Evolutionary conservation across 2,329 filamentous ascomycete genomes (phyloP).

Genomic region (Monosporascus sp.): DNA sequence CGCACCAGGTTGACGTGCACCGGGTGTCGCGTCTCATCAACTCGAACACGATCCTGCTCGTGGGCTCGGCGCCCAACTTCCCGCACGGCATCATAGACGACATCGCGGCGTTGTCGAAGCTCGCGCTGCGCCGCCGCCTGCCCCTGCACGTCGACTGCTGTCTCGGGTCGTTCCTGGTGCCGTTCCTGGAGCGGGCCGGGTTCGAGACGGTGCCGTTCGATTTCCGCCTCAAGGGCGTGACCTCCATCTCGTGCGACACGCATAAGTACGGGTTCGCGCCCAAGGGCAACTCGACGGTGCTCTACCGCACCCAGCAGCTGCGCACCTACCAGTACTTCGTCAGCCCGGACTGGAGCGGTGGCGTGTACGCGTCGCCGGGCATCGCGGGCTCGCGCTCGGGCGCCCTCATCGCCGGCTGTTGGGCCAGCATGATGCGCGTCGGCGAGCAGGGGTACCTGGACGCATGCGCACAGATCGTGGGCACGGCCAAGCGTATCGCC

Average conservation of each 20-base stretch:
- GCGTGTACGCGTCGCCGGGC: conserved; percentile 89
- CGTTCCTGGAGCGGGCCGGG: conserved; percentile 87
- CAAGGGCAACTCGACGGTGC: conserved; percentile 89
- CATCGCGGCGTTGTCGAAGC: conserved; percentile 75
- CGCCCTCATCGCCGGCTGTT: conserved; percentile 91
- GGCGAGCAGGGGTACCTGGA: conserved; percentile 86
- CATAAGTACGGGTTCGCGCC: conserved; percentile 99
- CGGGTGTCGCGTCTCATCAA: conserved; percentile 83
- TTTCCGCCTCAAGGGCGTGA: conserved; percentile 90
- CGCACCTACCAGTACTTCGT: conserved; percentile 95
- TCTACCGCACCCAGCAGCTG: conserved; percentile 77
- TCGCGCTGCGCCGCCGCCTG: conserved; percentile 73
- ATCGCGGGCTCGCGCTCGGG: conserved; percentile 90
- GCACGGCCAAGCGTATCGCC: conserved; percentile 76
- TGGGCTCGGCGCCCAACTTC: conserved; percentile 95
- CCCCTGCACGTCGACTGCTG: conserved; percentile 97
- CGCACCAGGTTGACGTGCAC: conserved; percentile 76
- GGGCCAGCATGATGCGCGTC: conserved; percentile 84
- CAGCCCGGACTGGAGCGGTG: conserved; percentile 88
- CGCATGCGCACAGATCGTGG: conserved; percentile 82
- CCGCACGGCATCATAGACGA: conserved; percentile 98
- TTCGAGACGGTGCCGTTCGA: conserved; percentile 87
- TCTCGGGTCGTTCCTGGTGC: conserved; percentile 89
- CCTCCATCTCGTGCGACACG: conserved; percentile 92
- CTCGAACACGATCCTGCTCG: conserved; percentile 86